These are phyloP conservation scores for Colletotrichum tamarilloi DNA, from an alignment of 2,329 filamentous ascomycete genomes.

Conservation along the genomic window DNA sequence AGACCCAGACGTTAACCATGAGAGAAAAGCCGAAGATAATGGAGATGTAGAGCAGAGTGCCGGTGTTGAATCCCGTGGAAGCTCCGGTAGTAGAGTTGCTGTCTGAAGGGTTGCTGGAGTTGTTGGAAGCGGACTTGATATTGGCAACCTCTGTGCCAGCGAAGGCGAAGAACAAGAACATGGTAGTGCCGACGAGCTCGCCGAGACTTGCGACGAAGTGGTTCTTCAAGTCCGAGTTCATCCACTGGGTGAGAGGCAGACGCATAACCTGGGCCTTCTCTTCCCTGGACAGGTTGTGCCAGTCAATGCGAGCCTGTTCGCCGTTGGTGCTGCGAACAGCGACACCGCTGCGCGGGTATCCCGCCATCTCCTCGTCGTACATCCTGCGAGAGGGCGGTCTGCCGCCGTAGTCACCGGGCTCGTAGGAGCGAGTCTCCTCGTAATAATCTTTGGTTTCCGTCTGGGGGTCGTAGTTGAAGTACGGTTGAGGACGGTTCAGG, in stretches of 20 bases:
- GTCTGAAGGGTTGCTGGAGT: constrained; percentile 30
- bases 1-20: constrained; percentile 60
- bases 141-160: constrained; percentile 54
- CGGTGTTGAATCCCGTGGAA: constrained; percentile 55
- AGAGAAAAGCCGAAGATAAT: constrained; percentile 56
- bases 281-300: constrained; percentile 50
- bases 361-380: constrained; percentile 35
- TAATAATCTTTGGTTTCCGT: constrained; percentile 27
- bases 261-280: constrained; percentile 56
- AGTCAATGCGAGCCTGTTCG: constrained; percentile 45
- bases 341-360: constrained; percentile 20
- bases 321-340: constrained; percentile 26
- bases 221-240: constrained; percentile 59
- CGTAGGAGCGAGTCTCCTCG: constrained; percentile 32
- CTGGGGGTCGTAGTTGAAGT: constrained; percentile 27
- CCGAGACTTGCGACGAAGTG: constrained; percentile 51
- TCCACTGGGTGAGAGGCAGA: constrained; percentile 57
- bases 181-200: constrained; percentile 54
- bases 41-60: constrained; percentile 55
- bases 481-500: constrained; percentile 31
- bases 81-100: constrained; percentile 54
- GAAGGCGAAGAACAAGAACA: constrained; percentile 58
- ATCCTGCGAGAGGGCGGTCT: constrained; percentile 29
- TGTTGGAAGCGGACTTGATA: constrained; percentile 45
- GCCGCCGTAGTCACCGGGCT: constrained; percentile 26